Base-by-base conservation (phyloP, 345 rosid species). In the Eucalyptus marginata region DNA sequence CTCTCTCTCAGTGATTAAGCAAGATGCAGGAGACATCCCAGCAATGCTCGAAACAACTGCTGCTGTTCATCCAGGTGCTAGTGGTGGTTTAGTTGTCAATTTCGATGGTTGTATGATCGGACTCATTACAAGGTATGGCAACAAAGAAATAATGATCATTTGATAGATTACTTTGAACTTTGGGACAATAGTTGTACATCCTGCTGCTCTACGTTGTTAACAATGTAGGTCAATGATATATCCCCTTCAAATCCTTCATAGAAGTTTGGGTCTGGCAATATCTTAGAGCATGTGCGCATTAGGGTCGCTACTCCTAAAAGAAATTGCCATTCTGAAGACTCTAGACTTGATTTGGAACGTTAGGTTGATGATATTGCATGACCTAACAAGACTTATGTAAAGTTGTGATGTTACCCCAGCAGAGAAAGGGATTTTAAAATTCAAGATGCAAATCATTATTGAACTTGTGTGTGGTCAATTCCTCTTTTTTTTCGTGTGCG, bases 41-140 rank as follows among this genome's bases (percentile, higher is more conserved):
- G 97, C 94, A 49, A 98, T 97, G 99, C 95, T 98, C 5, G 99
- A 98, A 92, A 98, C 99, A 81, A 98, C 99, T 7, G 98, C 99
- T 92, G 94, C 99, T 88, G 97, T 98, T 89, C 97, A 98, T 91
- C 97, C 98, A 16, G 99, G 99, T 91, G 96, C 98, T 43, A 98
- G 99, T 92, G 99, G 99, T 49, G 98, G 98, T 89, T 97, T 99
- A 89, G 96, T 97, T 88, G 91, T 96, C 92, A 95, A 96, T 92
- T 93, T 93, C 47, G 92, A 91, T 85, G 98, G 98, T 88, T 92
- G 90, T 88, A 95, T 97, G 98, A 94, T 97, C 88, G 99, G 98
- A 90, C 98, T 97, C 89, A 95, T 96, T 88, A 97, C 99, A 83
- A 97, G 99, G 99, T 98, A 91, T n/a, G 14, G 66, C 62, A 8